phyloP scores from a whole-genome alignment of 345 rosid genomes.

The Sonneratia alba region DNA sequence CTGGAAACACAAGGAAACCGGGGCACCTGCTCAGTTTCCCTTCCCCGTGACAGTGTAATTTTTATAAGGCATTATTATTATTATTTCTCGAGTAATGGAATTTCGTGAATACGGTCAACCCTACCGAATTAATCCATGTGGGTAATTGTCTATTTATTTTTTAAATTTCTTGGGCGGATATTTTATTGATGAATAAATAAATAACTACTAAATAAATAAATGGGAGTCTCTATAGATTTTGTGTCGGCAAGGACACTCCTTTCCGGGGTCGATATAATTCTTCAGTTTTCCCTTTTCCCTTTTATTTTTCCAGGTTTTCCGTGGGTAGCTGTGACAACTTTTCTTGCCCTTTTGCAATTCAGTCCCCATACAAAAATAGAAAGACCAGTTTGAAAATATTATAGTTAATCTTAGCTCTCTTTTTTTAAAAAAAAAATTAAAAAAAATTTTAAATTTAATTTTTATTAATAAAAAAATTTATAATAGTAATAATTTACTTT shows the following conservation, averaged over 20 bases:
- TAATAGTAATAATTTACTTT: no score
- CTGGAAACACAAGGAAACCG: not conserved
- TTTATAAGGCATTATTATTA: not conserved
- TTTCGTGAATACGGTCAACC: not conserved
- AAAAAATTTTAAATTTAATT: no score
- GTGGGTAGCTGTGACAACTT: not conserved
- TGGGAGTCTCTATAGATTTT: not conserved
- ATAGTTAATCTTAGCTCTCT: no score
- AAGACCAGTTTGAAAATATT: no score
- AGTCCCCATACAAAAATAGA: no score
- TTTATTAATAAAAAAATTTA: no score
- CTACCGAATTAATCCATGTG: not conserved
- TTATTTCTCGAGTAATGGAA: no score
- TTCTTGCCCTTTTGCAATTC: not conserved
- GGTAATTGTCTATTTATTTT: no score
- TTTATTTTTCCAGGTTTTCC: not conserved
- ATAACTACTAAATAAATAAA: not conserved
- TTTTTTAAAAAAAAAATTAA: no score
- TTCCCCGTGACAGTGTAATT: not conserved
- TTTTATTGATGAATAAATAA: not conserved
- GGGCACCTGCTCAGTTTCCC: no score
- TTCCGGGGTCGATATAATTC: not conserved
- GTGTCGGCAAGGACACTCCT: not conserved
- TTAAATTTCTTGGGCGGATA: not conserved
- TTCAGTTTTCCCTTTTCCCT: not conserved